Percentiles rank a stretch among this genome's conserved stretches.
Evolutionary conservation across 305 asterid genomes (phyloP).

Genomic region (Withania somnifera): DNA sequence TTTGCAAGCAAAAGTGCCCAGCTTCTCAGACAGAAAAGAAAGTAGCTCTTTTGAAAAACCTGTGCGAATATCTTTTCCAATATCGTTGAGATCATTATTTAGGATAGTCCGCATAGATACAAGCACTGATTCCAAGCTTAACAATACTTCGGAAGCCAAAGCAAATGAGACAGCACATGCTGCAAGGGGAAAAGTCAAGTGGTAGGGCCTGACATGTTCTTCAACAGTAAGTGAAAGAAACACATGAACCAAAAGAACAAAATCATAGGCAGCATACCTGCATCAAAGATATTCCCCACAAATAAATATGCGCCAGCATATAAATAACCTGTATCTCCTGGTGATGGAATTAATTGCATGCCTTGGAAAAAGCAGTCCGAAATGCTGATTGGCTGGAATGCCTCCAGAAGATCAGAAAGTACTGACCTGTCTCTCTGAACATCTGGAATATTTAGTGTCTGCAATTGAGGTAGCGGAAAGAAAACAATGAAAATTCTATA

Average conservation of each 20-base stretch:
- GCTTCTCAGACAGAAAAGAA: conserved; percentile 46
- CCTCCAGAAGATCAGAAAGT: conserved; percentile 53
- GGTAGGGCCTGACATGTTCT: background rate
- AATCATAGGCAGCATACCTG: conserved; percentile 36
- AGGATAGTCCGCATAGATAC: conserved; percentile 45
- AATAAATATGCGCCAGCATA: conserved; percentile 56
- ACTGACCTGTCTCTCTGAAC: conserved; percentile 39
- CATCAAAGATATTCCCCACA: conserved; percentile 48
- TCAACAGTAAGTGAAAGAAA: background rate
- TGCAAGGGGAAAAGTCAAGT: conserved; percentile 26
- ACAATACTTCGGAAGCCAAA: conserved; percentile 67
- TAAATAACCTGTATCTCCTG: conserved; percentile 52
- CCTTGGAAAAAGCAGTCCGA: conserved; percentile 42
- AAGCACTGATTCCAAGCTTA: conserved; percentile 45
- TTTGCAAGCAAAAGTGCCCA: conserved; percentile 50
- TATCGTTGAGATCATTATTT: conserved; percentile 24
- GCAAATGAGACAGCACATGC: conserved; percentile 55
- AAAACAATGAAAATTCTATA: background rate
- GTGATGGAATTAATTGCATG: conserved; percentile 44
- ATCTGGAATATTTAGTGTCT: conserved; percentile 58
- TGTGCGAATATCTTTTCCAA: conserved; percentile 25
- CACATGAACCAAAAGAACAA: background rate
- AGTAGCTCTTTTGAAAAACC: conserved; percentile 38
- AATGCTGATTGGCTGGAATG: conserved; percentile 52
- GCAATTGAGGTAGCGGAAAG: conserved; percentile 15